phyloP scores from a whole-genome alignment of 2,329 filamentous ascomycete species.

The Claviceps maximensis region DNA sequence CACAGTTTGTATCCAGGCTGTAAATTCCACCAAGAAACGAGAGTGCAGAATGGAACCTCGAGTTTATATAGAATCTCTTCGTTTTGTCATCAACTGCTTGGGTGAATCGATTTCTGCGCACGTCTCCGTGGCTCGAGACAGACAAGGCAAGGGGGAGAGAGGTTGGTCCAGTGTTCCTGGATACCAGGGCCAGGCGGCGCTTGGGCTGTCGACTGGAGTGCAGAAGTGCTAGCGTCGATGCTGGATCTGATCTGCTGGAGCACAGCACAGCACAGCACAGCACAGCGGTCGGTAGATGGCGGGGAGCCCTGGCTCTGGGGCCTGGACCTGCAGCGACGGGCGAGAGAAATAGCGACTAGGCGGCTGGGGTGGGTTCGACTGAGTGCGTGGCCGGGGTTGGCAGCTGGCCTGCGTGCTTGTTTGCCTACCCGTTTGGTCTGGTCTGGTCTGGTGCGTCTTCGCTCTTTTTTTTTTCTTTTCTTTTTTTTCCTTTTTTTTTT shows the following conservation, averaged over 20 bases:
- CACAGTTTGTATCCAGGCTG: background rate
- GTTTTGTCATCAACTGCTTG: background rate
- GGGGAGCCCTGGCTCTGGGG: no score
- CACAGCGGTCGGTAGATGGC: background rate
- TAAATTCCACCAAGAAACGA: background rate
- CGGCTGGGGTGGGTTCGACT: background rate
- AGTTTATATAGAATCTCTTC: slow-evolving; percentile 7
- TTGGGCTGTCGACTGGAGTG: slow-evolving; percentile 6
- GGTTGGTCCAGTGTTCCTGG: slow-evolving; percentile 4
- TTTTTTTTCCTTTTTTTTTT: background rate
- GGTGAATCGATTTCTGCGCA: slow-evolving; percentile 1
- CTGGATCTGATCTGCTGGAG: no score
- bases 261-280: no score
- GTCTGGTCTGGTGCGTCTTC: background rate
- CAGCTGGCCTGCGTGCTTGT: background rate
- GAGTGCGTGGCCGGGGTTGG: slow-evolving; percentile 3
- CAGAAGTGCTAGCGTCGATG: background rate
- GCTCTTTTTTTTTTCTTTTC: no score
- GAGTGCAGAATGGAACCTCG: background rate
- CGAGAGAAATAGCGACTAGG: no score
- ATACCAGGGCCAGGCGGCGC: background rate
- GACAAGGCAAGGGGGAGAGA: slow-evolving; percentile 8
- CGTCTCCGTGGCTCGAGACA: slow-evolving; percentile 4
- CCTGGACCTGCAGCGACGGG: background rate
- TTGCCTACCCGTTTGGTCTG: background rate